Base-by-base conservation (phyloP, 179 eudicot species). In the Silene vulgaris region DNA sequence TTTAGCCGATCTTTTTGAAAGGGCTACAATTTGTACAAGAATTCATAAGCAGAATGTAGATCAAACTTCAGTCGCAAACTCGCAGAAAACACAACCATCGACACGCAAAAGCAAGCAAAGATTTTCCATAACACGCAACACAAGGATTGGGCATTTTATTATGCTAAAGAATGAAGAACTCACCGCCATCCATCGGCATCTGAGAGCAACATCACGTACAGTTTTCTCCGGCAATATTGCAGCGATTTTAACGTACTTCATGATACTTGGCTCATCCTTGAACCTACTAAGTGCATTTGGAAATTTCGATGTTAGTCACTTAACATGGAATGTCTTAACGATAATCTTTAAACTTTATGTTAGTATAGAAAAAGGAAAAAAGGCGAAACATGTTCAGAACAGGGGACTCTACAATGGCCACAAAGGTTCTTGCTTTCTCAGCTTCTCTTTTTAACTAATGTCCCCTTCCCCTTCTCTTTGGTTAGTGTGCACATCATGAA, bases 111-210 rank as follows among this genome's bases (percentile, higher is more conserved):
- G 21, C 0, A 65, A 70, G 43, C n/a, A 20, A 72, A 72, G 26
- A 65, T 23, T 37, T 29, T 30, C 71, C 57, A 29, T 5, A 60
- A 80, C 59, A 60, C n/a, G 19, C 7, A 73, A 73, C 74, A n/a
- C 40, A 20, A 26, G 71, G 29, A 21, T 17, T 37, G 57, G 17
- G 20, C 13, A 35, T 29, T 63, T 43, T 26, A 69, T 60, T 61
- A 52, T 61, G 73, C 43, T 17, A 67, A 63, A 50, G 66, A 57
- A 65, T n/a, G 21, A 70, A 74, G 56, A 81, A 74, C 97, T 89
- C 77, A 92, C 97, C 88, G 79, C 78, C 94, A 92, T 83, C 97
- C 97, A 92, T 79, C 86, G 85, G 80, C 97, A 92, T 82, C 97
- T 86, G 57, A 92, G 79, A 79, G 97, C 96, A 78, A 92, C 97